Evolutionary conservation across 768 basidiomycete species (phyloP), one percentile per base, ranked within the genome.

Genomic region (Rhodotorula graminis): DNA sequence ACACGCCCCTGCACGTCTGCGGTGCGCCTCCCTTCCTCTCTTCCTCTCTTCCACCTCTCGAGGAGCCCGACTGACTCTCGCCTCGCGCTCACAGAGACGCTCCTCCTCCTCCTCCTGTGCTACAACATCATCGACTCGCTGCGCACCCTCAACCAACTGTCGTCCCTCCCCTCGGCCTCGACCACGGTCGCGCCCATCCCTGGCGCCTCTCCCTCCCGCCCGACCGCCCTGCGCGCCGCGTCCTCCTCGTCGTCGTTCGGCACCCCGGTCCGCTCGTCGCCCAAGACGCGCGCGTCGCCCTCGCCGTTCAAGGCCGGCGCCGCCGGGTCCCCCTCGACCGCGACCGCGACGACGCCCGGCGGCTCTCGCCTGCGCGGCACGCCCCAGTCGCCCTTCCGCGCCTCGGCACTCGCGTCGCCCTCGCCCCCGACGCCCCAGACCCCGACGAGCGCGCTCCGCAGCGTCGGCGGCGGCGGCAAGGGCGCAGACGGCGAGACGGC

Each of bases 71-170:
- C 46, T 31, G 42, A 23, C 42, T 12, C 23, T 6, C 6, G 10
- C 29, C 37, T 37, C 37, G n/a, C 40, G 6, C 53, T 2, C 16
- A 31, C 61, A 69, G 73, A 75, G 33, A 69, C 67, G 25, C 46
- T 66, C 49, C 62, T 71, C 21, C 70, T 69, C 21, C 56, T 75
- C 49, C 55, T 75, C 61, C 64, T 75, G 31, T 68, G 69, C 64
- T 75, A 56, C 49, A 75, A 75, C 70, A 75, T 75, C 46, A 55
- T 69, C 67, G 74, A 75, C 57, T 61, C 70, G 6, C 61, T 75
- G 49, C 65, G 67, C 46, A 15, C 60, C 6, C 64, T 75, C 44
- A 65, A 75, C 56, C 25, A 33, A 31, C 70, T 75, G 61, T 71
- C 74, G 21, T 65, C 70, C n/a, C 67, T 75, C 49, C 70, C 66